Conservation (phyloP, 768 basidiomycete genomes). For the Gloeostereum incarnatum region DNA sequence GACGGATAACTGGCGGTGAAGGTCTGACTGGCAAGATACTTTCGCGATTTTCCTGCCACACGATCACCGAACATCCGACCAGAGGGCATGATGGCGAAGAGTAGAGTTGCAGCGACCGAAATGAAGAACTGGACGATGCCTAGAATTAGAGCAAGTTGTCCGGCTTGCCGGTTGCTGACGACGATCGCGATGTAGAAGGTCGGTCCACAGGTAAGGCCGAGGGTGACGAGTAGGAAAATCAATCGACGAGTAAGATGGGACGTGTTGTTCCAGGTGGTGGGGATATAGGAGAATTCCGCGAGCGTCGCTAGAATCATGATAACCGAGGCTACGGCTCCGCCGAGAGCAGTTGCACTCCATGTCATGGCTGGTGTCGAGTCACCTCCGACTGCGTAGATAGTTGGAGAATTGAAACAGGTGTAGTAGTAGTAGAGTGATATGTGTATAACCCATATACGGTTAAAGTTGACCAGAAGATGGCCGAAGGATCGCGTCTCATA, state of each 20-base stretch:
- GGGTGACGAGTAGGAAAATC: slow-evolving; percentile 81
- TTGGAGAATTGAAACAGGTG: slow-evolving; percentile 89
- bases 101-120: slow-evolving; percentile 73
- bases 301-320: slow-evolving; percentile 96
- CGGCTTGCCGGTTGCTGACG: slow-evolving; percentile 53
- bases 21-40: slow-evolving; percentile 97
- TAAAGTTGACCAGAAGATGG: slow-evolving; percentile 98
- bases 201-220: slow-evolving; percentile 86
- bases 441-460: slow-evolving; percentile 98
- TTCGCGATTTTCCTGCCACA: slow-evolving; percentile 89
- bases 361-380: slow-evolving; percentile 67
- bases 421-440: slow-evolving; percentile 94
- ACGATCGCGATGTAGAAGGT: slow-evolving; percentile 92
- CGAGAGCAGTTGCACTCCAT: slow-evolving; percentile 91
- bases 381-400: slow-evolving; percentile 58
- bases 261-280: slow-evolving; percentile 97
- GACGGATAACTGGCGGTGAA: slow-evolving; percentile 94
- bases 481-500: slow-evolving; percentile 96
- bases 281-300: slow-evolving; percentile 95
- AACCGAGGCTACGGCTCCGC: slow-evolving; percentile 89
- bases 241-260: slow-evolving; percentile 91
- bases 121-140: slow-evolving; percentile 97
- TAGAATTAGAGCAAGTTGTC: slow-evolving; percentile 79
- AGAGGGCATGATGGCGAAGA: slow-evolving; percentile 90
- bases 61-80: slow-evolving; percentile 99